Conservation (phyloP, 148 eudicot species). For the Rheum nobile region DNA sequence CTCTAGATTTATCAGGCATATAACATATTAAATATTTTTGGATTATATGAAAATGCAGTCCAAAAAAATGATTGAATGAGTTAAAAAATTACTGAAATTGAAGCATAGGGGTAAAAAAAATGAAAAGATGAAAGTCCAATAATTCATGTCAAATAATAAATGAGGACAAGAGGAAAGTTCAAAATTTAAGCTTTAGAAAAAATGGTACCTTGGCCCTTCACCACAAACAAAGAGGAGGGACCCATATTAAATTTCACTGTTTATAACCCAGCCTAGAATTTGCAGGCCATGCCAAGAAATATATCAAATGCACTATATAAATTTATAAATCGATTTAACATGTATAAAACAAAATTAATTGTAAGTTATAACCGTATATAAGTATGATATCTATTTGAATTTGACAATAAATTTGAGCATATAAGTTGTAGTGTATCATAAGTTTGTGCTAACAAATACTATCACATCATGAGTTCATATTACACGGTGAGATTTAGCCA, state of each 20-base stretch:
- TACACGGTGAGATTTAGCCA: too few relatives aligned
- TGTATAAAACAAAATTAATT: not conserved
- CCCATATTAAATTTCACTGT: not conserved
- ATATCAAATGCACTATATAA: not conserved
- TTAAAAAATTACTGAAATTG: not conserved
- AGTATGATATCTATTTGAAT: not conserved
- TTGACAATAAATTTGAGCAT: not conserved
- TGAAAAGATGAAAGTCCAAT: not conserved
- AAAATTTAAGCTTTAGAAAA: not conserved
- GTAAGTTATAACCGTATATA: not conserved
- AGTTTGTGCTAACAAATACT: too few relatives aligned
- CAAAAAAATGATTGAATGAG: not conserved
- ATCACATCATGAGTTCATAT: too few relatives aligned
- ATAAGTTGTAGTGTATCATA: too few relatives aligned
- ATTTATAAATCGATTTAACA: not conserved
- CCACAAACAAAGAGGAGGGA: not conserved
- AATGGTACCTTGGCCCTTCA: not conserved
- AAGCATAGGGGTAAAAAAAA: not conserved
- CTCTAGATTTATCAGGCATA: too few relatives aligned
- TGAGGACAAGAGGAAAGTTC: not conserved
- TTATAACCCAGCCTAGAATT: not conserved
- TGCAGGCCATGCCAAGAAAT: not conserved
- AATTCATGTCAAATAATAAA: not conserved
- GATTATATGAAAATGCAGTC: too few relatives aligned
- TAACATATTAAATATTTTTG: too few relatives aligned